Conservation (phyloP, 1,284 basidiomycete species). For the Apiotrichum gracile region DNA sequence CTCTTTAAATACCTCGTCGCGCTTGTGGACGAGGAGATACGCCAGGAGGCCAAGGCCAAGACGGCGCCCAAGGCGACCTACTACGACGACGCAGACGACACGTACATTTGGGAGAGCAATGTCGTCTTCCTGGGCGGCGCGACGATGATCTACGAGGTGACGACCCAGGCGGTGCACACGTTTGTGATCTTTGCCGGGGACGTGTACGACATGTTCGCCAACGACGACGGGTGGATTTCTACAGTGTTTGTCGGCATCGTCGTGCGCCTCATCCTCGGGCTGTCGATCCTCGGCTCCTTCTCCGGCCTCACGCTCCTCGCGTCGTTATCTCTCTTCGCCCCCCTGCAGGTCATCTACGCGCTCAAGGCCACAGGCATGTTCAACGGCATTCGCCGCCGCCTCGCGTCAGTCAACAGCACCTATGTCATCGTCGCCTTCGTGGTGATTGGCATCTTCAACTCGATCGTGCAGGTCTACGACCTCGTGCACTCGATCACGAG, state of each 20-base stretch:
- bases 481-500: constrained; percentile 20
- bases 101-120: constrained; percentile 3
- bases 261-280: constrained; percentile 37
- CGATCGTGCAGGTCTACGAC: constrained; percentile 30
- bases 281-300: constrained; percentile 41
- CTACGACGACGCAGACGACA: neutral
- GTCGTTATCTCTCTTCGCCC: constrained; percentile 37
- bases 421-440: constrained; percentile 27
- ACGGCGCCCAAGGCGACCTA: neutral
- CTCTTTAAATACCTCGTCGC: constrained; percentile 14
- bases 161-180: constrained; percentile 29
- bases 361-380: constrained; percentile 33
- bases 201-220: constrained; percentile 9
- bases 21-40: neutral
- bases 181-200: constrained; percentile 27
- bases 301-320: constrained; percentile 40
- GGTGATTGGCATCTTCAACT: constrained; percentile 35
- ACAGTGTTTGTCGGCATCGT: constrained; percentile 12
- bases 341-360: constrained; percentile 39
- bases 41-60: neutral
- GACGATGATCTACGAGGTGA: constrained; percentile 31
- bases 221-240: neutral
- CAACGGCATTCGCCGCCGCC: constrained; percentile 2
- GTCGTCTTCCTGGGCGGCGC: constrained; percentile 27
- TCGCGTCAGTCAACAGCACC: constrained; percentile 2